A percentile compares a stretch with the other conserved stretches of the same genome.
Conservation (phyloP, 495 filamentous ascomycete genomes). For the Halenospora varia region DNA sequence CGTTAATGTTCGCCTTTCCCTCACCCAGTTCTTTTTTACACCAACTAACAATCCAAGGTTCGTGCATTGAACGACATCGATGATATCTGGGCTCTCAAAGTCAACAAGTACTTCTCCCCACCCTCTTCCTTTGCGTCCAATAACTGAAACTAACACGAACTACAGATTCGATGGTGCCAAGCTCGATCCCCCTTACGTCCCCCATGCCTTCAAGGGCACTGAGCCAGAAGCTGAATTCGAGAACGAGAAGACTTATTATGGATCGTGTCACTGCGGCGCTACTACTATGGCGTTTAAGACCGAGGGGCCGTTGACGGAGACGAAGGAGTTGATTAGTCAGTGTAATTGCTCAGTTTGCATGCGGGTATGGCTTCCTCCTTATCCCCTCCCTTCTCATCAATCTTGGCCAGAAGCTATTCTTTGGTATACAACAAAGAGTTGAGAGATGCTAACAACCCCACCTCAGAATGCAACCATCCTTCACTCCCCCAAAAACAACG, state of each 20-base stretch:
- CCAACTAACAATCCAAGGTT: slow-evolving; percentile 16
- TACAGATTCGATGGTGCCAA: slow-evolving; percentile 34
- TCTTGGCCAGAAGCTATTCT: slow-evolving; percentile 25
- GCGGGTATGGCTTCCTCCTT: slow-evolving; percentile 29
- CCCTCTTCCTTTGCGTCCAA: background rate
- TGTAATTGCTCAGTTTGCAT: slow-evolving; percentile 42
- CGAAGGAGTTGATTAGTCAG: slow-evolving; percentile 27
- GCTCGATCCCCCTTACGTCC: slow-evolving; percentile 26
- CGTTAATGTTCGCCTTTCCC: slow-evolving; percentile 12
- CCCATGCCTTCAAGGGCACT: slow-evolving; percentile 33
- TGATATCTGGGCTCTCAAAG: slow-evolving; percentile 25
- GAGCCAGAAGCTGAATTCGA: slow-evolving; percentile 34
- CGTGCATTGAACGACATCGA: slow-evolving; percentile 26
- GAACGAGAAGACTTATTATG: slow-evolving; percentile 37
- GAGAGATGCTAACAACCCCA: background rate
- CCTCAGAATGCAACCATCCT: background rate
- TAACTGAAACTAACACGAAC: background rate
- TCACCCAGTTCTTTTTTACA: background rate
- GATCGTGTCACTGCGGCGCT: slow-evolving; percentile 50
- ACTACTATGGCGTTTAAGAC: slow-evolving; percentile 37
- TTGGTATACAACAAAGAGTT: background rate
- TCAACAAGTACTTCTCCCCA: slow-evolving; percentile 13
- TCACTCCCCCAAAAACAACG: background rate
- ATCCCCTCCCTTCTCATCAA: slow-evolving; percentile 24
- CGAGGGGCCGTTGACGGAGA: slow-evolving; percentile 21